Conservation (phyloP, 805 yeast species). For the Yamadazyma nakazawae region DNA sequence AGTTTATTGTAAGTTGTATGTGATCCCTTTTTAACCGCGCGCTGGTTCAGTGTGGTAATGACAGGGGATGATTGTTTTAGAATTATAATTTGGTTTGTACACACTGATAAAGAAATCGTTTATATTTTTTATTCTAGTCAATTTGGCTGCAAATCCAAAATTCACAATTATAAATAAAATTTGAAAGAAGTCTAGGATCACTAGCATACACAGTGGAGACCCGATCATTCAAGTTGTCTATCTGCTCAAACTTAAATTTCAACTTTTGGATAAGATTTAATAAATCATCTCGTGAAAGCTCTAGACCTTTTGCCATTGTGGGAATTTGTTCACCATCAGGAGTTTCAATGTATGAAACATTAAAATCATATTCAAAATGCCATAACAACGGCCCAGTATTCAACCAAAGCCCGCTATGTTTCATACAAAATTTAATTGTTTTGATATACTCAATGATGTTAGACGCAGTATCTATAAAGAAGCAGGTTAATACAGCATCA, state of each 20-base stretch:
- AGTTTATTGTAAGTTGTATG: not conserved
- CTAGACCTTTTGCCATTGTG: conserved; percentile 52
- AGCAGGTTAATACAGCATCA: conserved; percentile 51
- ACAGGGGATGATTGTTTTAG: not conserved
- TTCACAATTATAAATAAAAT: conserved; percentile 59
- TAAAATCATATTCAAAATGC: conserved; percentile 61
- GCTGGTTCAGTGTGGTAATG: not conserved
- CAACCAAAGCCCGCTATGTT: conserved; percentile 51
- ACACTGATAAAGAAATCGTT: conserved; percentile 14
- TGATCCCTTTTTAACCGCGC: conserved; percentile 4
- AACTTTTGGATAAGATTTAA: conserved; percentile 39
- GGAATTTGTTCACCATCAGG: conserved; percentile 24
- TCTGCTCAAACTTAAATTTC: conserved; percentile 50
- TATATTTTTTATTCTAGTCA: not conserved
- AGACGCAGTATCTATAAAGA: conserved; percentile 62
- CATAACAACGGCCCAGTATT: conserved; percentile 69
- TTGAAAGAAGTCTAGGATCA: conserved; percentile 49
- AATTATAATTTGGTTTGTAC: not conserved
- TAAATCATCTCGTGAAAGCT: conserved; percentile 56
- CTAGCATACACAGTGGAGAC: conserved; percentile 53
- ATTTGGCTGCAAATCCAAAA: conserved; percentile 55
- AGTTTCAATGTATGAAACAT: conserved; percentile 17
- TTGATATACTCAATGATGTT: conserved; percentile 56
- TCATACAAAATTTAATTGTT: conserved; percentile 45
- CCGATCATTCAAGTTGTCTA: conserved; percentile 12